phyloP scores from a whole-genome alignment of 2,329 filamentous ascomycete species.

The Aspergillus thermomutatus region DNA sequence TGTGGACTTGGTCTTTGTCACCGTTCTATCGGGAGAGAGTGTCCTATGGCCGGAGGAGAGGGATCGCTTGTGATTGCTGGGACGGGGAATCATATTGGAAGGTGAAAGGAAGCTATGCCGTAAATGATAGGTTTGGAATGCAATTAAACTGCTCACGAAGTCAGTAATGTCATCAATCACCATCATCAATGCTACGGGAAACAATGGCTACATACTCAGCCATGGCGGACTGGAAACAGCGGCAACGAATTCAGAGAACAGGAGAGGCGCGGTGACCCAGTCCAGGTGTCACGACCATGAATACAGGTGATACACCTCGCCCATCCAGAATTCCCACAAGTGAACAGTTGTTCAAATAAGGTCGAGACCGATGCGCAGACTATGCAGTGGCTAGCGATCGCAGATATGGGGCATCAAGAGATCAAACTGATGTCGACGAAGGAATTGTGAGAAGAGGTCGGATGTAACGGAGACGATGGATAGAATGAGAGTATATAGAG shows the following conservation, averaged over 20 bases:
- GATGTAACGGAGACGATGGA: neutral
- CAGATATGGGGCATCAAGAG: conserved; percentile 16
- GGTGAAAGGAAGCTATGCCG: conserved; percentile 33
- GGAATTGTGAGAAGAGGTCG: neutral
- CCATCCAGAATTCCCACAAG: conserved; percentile 12
- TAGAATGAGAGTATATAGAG: neutral
- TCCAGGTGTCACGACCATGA: conserved; percentile 14
- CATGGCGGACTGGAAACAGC: conserved; percentile 26
- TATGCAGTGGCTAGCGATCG: conserved; percentile 14
- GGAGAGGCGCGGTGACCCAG: conserved; percentile 12
- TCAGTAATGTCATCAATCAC: conserved; percentile 10
- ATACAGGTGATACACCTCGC: conserved; percentile 12
- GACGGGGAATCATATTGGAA: conserved; percentile 37
- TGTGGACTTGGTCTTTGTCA: conserved; percentile 45
- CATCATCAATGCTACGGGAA: neutral
- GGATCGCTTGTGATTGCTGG: conserved; percentile 35
- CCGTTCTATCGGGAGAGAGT: conserved; percentile 32
- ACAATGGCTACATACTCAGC: conserved; percentile 33
- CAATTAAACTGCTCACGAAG: conserved; percentile 30
- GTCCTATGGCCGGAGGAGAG: conserved; percentile 35
- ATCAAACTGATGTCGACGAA: neutral
- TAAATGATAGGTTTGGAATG: conserved; percentile 36
- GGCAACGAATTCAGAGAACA: conserved; percentile 17
- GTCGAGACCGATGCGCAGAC: conserved; percentile 21
- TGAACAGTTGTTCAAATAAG: neutral